Percentiles rank a stretch among this genome's conserved stretches.
Conservation (phyloP, 164 flowering plant genomes). For the Piper longum region DNA sequence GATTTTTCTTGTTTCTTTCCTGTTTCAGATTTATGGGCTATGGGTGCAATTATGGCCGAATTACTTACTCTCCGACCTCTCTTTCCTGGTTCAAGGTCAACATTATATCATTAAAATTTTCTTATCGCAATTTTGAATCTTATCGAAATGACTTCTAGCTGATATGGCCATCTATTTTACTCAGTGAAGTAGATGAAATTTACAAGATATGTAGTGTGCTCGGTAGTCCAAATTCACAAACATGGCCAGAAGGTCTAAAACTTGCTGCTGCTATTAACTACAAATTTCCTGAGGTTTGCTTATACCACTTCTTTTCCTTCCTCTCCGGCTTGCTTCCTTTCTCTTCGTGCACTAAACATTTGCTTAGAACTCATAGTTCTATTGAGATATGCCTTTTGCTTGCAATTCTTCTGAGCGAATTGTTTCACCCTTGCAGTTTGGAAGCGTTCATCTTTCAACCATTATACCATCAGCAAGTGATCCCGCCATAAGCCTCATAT, state of each 20-base stretch:
- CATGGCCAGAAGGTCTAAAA: slow-evolving; percentile 60
- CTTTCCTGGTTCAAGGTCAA: slow-evolving; percentile 78
- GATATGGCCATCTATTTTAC: not conserved
- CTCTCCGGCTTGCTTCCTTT: no score
- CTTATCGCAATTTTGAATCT: not conserved
- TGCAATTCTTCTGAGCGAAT: not conserved
- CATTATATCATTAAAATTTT: not conserved
- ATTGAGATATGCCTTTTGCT: not conserved
- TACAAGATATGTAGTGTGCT: slow-evolving; percentile 85
- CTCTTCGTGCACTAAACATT: not conserved
- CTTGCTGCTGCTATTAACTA: slow-evolving; percentile 59
- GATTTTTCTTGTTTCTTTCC: not conserved
- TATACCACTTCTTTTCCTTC: not conserved
- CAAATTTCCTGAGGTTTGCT: slow-evolving; percentile 52
- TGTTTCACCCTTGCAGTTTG: slow-evolving; percentile 29
- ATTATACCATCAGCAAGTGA: slow-evolving; percentile 62
- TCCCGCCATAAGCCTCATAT: slow-evolving; percentile 55
- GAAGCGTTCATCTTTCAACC: slow-evolving; percentile 49
- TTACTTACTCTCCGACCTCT: slow-evolving; percentile 79
- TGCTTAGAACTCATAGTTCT: not conserved
- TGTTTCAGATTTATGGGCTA: slow-evolving; percentile 89
- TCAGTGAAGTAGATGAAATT: slow-evolving; percentile 53
- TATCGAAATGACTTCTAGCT: not conserved
- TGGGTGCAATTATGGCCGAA: slow-evolving; percentile 99
- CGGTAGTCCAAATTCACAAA: slow-evolving; percentile 51